Evolutionary conservation across 2,329 filamentous ascomycete species (phyloP), one percentile per base, ranked within the genome.

Genomic region (Paecilomyces sp.): DNA sequence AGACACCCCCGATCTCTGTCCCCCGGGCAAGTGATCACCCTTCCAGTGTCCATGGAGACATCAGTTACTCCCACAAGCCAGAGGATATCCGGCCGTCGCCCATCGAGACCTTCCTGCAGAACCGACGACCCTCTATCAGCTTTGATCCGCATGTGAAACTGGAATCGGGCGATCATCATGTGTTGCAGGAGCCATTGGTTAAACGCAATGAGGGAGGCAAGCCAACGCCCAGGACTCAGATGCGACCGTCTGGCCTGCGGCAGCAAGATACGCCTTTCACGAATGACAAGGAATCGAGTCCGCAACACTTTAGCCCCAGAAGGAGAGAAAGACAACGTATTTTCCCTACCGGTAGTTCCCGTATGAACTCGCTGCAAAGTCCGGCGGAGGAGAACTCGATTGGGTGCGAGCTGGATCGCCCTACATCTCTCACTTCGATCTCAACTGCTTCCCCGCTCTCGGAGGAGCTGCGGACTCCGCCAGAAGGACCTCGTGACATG

Each of bases 1-100:
- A 69, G 54, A 79, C 77, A 47, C 75, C 75, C 61, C 77, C 77
- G 33, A 77, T 80, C 57, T 72, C 74, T 56, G 78, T 80, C n/a
- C 77, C 77, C 54, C 73, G 75, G 58, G 62, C 68, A 56, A 72
- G 73, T 63, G 73, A 76, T 22, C 67, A 67, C 47, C 63, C 65
- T 18, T 25, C 62, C 3, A 62, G 62, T 53, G 58, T 58, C 54
- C 54, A 57, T 22, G 66, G 73, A 47, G 66, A 71, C 56, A 73
- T 69, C 47, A 67, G 64, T 51, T 76, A 68, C 50, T 71, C 72
- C 15, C 71, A 75, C 60, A 71, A 74, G 56, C 73, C 74, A 47
- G 71, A 74, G 25, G 73, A 74, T 57, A 58, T 73, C 12, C 69
- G 68, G 12, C 68, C 69, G 3, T 76, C 75, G 2, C 74, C 75